These are phyloP conservation scores for Hydnomerulius pinastri DNA, from an alignment of 768 basidiomycete species.

Conservation along the genomic window DNA sequence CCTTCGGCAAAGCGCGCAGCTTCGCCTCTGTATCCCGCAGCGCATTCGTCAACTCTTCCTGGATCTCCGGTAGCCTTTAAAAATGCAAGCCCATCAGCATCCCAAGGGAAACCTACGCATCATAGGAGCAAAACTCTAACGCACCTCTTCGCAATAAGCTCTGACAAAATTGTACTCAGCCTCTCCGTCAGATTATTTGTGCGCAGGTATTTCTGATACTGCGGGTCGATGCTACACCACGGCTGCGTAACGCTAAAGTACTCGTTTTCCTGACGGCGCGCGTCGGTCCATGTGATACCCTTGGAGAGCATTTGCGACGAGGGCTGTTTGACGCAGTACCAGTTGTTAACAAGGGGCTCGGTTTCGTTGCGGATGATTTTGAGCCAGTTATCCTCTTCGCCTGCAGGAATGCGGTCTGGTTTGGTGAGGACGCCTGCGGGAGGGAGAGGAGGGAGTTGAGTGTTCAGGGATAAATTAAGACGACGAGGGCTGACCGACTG, in stretches of 20 bases:
- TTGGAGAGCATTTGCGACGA: constrained; percentile 13
- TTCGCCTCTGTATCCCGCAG: constrained; percentile 40
- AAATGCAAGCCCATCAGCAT: background rate
- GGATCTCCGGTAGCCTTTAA: constrained; percentile 58
- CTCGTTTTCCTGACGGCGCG: constrained; percentile 51
- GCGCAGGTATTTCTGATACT: constrained; percentile 53
- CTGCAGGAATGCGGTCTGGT: constrained; percentile 50
- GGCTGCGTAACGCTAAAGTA: constrained; percentile 53
- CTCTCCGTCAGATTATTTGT: constrained; percentile 58
- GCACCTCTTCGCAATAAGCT: constrained; percentile 60
- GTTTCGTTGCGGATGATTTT: constrained; percentile 53
- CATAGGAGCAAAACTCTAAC: constrained; percentile 17
- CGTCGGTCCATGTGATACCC: constrained; percentile 52
- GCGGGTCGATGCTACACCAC: constrained; percentile 52
- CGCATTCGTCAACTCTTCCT: constrained; percentile 51
- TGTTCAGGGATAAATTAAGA: background rate
- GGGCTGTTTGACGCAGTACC: constrained; percentile 41
- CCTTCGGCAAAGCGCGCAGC: constrained; percentile 40
- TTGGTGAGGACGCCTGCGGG: constrained; percentile 72
- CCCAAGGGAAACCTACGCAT: no score
- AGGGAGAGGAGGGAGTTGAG: constrained; percentile 49
- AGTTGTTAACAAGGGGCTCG: constrained; percentile 20
- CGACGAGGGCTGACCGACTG: constrained; percentile 52
- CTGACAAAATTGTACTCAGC: constrained; percentile 59
- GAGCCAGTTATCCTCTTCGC: constrained; percentile 44